Base-by-base conservation (phyloP, 441 rosid genomes). In the Populus hybrid region DNA sequence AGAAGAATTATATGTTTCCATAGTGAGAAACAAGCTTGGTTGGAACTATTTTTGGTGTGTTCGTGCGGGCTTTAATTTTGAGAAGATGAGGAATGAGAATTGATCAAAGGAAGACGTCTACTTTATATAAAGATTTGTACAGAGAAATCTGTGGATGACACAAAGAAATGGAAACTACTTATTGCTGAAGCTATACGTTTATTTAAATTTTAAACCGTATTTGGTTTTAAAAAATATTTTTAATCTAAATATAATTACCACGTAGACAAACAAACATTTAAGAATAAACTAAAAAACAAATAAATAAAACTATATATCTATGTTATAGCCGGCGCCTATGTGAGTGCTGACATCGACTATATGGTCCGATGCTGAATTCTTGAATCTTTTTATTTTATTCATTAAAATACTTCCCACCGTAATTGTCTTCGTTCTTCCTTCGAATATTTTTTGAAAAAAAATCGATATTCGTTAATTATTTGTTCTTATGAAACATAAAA, bases 1-100 rank as follows among this genome's bases (percentile, higher is more conserved):
- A 34, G 80, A 75, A 40, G 50, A 40, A 40, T 50, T 78, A 78
- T 75, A 76, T 57, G 77, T 69, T 71, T 86, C 86, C 91, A 83
- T 82, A 1, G 35, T 7, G 1, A 20, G 30, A 11, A 23, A 59
- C 11, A 36, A 59, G 59, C 18, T 75, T 57, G 59, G n/a, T 18
- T 59, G 7, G 59, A 50, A 16, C 6, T 50, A 1, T 50, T 50
- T 50, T 16, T 50, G 59, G 0, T 50, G 59, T 50, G 59, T 2
- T 50, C 59, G 20, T 53, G 67, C 9, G 10, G 59, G 30, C 5
- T 50, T 50, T 40, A 34, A 34, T 34, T 34, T 40, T 50, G 59
- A 12, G 34, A 34, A 30, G 53, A 35, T 24, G 63, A 26, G 50
- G 65, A 79, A 30, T 75, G 71, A 10, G 65, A 66, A 66, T 36